Evolutionary conservation across 1,139 yeast genomes (phyloP), one percentile per base, ranked within the genome.

Genomic region (Blastobotrys persicus): DNA sequence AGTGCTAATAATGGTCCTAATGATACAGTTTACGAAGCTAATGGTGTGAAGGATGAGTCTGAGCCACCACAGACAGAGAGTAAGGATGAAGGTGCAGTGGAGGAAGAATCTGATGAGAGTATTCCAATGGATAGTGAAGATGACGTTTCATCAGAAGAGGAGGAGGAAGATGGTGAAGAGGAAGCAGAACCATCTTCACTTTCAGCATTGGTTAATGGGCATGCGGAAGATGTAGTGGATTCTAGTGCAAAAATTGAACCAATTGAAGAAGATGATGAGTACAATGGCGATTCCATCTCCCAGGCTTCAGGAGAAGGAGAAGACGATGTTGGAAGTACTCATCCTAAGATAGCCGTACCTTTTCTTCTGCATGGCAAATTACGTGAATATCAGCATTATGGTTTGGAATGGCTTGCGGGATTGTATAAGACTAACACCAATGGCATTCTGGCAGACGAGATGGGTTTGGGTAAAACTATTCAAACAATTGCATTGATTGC

Each of bases 391-490:
- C 98, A 94, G 67, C 92, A 89, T 55, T 96, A 88, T 65, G 99
- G 99, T 51, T 76, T 94, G 42, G 95, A 94, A 59, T 94, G 98
- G 99, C 73, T 94, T 46, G 98, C 97, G 0, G 89, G 97, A 48
- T 72, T 94, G 54, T 92, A 91, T 69, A 88, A 88, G 63, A 88
- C 88, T 62, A 83, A 87, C 52, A 94, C 98, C 4, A 94, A 92
- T 66, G 98, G 99, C 54, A 94, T 94, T 50, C 76, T 94, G 45
- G 99, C 99, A 0, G 99, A 92, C 69, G 99, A 92, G 66, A 92
- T 92, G 99, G 99, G 99, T 51, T 76, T 94, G 45, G 99, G 99
- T 61, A 88, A 88, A 63, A 94, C 99, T 0, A 92, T 94, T 54
- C 99, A 94, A 67, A 92, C 99, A 0, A 94, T 94, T 49, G 80